Base-by-base conservation (phyloP, 1,284 basidiomycete species). In the Tilletia walkeri region DNA sequence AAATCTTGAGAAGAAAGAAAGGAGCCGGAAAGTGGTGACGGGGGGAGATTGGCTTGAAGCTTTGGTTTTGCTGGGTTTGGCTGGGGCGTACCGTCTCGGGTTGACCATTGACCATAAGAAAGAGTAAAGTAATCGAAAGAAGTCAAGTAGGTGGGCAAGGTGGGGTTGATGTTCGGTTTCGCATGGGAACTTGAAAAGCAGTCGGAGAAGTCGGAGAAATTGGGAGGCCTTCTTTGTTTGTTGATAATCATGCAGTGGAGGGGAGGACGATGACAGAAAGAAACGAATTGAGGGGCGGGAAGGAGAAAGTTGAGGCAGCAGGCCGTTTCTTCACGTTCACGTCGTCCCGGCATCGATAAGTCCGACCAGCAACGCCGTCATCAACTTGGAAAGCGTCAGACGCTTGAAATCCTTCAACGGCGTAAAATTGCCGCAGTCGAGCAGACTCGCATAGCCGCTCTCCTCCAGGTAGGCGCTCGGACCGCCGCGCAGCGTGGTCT, bases 401-500 rank as follows among this genome's bases (percentile, higher is more conserved):
- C 78, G 68, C 65, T 70, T 66, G 7, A 67, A 72, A 45, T 80
- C 77, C 69, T 69, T 72, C 20, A 78, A 69, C 36, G 77, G 74
- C 3, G 71, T 68, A 39, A 81, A 81, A 4, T 71, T 67, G 34
- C 79, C 80, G 65, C 80, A 81, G n/a, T 78, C 75, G 16, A 81
- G 71, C 72, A 81, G 68, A 63, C 75, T 72, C 49, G 70, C 76
- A 49, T 78, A 81, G 30, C 80, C 80, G 18, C 73, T 77, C 68
- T 81, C 80, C n/a, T 72, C 75, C 34, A 80, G 69, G 49, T 78
- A 81, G 1, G 76, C 80, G 30, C 68, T 72, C 9, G 79, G 78
- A 1, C 80, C 79, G 7, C 80, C 80, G 38, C 80, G 73, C 12
- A 73, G 75, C 16, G 72, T 70, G n/a, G 80, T 81, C 72, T 81